phyloP scores from a whole-genome alignment of 257 asterid genomes.

The Fraxinus quadrangulata region DNA sequence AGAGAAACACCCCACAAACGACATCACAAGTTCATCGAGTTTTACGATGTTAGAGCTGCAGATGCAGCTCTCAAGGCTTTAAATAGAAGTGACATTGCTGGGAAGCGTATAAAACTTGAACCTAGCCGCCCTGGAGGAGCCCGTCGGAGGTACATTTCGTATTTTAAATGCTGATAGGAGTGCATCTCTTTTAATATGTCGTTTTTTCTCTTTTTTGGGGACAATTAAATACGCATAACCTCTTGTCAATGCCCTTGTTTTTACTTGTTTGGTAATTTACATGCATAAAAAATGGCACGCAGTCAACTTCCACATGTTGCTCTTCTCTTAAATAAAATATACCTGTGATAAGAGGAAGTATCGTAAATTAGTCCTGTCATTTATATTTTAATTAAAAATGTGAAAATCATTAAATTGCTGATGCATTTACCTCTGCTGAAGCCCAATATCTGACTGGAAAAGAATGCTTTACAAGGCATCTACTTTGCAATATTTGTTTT shows the following conservation, averaged over 20 bases:
- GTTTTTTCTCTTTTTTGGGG: background rate
- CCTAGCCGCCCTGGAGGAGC: constrained; percentile 99
- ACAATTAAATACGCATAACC: background rate
- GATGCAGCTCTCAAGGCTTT: constrained; percentile 94
- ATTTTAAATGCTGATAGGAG: background rate
- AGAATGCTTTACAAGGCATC: background rate
- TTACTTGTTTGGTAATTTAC: background rate
- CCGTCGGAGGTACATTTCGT: constrained; percentile 69
- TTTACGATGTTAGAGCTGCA: constrained; percentile 89
- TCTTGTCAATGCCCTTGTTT: background rate
- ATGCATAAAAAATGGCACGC: background rate
- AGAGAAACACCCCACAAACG: constrained; percentile 96
- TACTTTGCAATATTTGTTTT: background rate
- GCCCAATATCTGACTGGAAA: background rate
- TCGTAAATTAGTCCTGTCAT: background rate
- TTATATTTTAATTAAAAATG: background rate
- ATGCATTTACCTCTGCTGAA: background rate
- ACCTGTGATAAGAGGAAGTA: background rate
- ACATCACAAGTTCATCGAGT: constrained; percentile 96
- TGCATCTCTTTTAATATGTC: constrained; percentile 1
- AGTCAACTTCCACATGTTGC: background rate
- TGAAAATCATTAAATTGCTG: background rate
- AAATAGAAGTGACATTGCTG: constrained; percentile 88
- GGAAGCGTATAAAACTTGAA: constrained; percentile 92
- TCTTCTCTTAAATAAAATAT: background rate